Conservation (phyloP, 768 basidiomycete genomes). For the Rhodotorula sphaerocarpa region DNA sequence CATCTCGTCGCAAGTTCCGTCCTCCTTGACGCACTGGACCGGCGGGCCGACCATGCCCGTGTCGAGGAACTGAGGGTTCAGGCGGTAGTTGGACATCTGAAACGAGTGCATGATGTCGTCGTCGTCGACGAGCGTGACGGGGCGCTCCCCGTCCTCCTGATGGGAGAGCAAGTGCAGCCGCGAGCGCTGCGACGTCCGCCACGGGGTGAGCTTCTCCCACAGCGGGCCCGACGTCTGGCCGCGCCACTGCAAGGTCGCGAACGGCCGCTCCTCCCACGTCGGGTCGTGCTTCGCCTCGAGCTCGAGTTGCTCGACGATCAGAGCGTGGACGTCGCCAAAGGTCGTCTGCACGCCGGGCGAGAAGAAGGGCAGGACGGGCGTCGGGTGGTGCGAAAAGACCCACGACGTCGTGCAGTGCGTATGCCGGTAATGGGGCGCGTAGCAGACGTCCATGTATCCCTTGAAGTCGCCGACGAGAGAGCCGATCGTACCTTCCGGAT, state of each 20-base stretch:
- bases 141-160: slow-evolving; percentile 30
- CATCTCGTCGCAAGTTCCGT: slow-evolving; percentile 38
- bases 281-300: slow-evolving; percentile 38
- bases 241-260: slow-evolving; percentile 46
- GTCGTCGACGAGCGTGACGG: slow-evolving; percentile 34
- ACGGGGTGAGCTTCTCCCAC: slow-evolving; percentile 35
- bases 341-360: slow-evolving; percentile 37
- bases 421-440: slow-evolving; percentile 40
- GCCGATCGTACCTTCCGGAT: slow-evolving; percentile 22
- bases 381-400: slow-evolving; percentile 38
- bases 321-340: slow-evolving; percentile 39
- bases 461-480: slow-evolving; percentile 33
- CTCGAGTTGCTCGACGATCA: slow-evolving; percentile 40
- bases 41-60: slow-evolving; percentile 39
- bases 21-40: slow-evolving; percentile 38
- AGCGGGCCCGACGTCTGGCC: slow-evolving; percentile 46
- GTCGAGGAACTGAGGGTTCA: slow-evolving; percentile 39
- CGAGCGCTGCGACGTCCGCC: slow-evolving; percentile 40
- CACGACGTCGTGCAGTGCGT: slow-evolving; percentile 37
- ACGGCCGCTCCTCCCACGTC: slow-evolving; percentile 46
- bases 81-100: slow-evolving; percentile 36
- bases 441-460: slow-evolving; percentile 38
- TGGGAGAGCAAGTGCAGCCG: slow-evolving; percentile 38
- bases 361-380: slow-evolving; percentile 36
- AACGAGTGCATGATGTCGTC: slow-evolving; percentile 20